Conservation (phyloP, 176 grass and related monocot genomes). For the Aegilops bicornis region DNA sequence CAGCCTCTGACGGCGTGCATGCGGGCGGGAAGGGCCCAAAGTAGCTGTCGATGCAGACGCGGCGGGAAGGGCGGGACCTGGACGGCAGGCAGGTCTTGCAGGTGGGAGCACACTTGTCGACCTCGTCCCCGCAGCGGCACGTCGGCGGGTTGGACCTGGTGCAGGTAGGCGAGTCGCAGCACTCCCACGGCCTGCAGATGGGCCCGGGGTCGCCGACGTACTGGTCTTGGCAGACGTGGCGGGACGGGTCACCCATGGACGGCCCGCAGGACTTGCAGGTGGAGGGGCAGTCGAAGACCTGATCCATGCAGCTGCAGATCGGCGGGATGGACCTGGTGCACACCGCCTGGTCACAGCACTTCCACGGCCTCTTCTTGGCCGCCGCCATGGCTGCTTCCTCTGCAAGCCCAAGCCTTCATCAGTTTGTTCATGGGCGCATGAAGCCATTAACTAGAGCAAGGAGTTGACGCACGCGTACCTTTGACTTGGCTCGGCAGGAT, state of each 20-base stretch:
- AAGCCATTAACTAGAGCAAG: too few relatives aligned
- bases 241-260: neutral
- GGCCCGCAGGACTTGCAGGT: neutral
- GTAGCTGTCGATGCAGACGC: neutral
- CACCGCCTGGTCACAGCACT: neutral
- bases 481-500: too few relatives aligned
- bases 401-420: too few relatives aligned
- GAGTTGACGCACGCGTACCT: too few relatives aligned
- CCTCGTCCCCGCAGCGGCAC: neutral
- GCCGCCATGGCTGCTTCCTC: too few relatives aligned
- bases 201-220: neutral
- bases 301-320: neutral
- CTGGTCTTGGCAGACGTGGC: neutral
- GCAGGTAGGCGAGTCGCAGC: neutral
- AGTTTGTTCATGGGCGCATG: too few relatives aligned
- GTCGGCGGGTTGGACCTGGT: neutral
- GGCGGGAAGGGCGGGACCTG: neutral
- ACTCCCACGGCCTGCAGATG: neutral
- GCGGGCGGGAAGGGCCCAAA: neutral
- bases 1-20: too few relatives aligned
- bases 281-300: neutral
- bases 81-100: neutral
- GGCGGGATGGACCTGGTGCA: neutral
- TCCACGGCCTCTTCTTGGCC: neutral
- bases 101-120: neutral